Base-by-base conservation (phyloP, 169 alveolate species). In the Amoebophrya sp. region DNA sequence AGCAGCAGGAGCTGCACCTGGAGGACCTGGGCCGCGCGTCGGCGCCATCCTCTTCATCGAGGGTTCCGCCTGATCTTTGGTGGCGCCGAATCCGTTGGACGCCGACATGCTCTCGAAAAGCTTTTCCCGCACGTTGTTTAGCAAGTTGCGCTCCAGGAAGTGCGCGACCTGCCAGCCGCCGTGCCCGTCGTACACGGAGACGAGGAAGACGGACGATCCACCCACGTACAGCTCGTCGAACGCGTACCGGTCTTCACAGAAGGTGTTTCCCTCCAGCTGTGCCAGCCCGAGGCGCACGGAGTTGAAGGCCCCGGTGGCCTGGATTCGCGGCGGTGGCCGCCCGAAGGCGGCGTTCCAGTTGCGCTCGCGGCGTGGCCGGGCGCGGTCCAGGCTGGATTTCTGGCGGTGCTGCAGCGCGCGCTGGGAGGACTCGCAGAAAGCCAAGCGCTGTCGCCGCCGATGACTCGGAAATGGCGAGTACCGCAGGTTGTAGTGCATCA, bases 161-260 rank as follows among this genome's bases (percentile, higher is more conserved):
- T 47, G 66, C 66, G 66, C 66, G 29, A 47, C 66, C 66, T 47
- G 66, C 66, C 66, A 47, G 66, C 66, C 66, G 66, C 66, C 66
- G 66, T 47, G 66, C 66, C 66, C 66, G 66, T 47, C 66, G 66
- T 12, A 12, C 18, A 47, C 66, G 7, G 66, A 47, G 18, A 47
- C 66, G 66, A 47, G 18, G 18, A 47, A 47, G 29, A 47, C 66
- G 66, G 29, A 12, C 7, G 66, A 47, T 18, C 66, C 66, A 18
- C 18, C 18, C 18, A 18, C 66, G 66, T 47, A 47, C 66, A 47
- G 66, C 18, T 47, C 66, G 66, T 47, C 66, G 18, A 47, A 47
- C 29, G 66, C 66, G 66, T 47, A 47, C 29, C 66, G 66, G 66
- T 47, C 66, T 18, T 47, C 66, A 18, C 66, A 47, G 18, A 47